Evolutionary conservation across 2,329 filamentous ascomycete genomes (phyloP), one percentile per base, ranked within the genome.

Genomic region (Epichloe uncinata): DNA sequence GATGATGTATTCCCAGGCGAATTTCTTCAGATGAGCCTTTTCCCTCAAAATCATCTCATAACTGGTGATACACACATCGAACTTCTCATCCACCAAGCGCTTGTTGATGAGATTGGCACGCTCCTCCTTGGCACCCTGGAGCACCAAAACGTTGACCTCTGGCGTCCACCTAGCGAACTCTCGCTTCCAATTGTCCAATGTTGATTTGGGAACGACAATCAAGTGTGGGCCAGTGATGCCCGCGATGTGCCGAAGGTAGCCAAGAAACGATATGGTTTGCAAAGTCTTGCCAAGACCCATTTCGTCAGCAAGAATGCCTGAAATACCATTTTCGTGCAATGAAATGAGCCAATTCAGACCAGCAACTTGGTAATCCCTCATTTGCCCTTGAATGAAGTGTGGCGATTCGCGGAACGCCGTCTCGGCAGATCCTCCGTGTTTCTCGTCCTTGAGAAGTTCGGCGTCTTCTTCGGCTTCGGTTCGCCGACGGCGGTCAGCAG

Each of bases 11-110:
- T 98, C 91, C 93, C 93, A 98, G 0, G 93, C 90, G 65, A 98
- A 95, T 67, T 97, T 97, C 71, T 93, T 95, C 57, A 98, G 69
- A 58, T 95, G 88, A 1, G 86, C 75, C 71, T 98, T 97, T 64
- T 98, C 93, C 93, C 93, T 82, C 12, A 98, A 75, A 52, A 98
- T 89, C 91, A 98, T 97, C 67, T 98, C 93, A 70, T 98, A 98
- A 66, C 90, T 96, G 13, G 93, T 98, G 64, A 98, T 87, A 70
- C 91, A 96, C 16, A 97, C 91, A 61, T 98, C 93, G 58, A 98
- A 98, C 57, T 95, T 87, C 65, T 96, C 89, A 52, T 94, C 87
- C 16, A 94, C 76, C n/a, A 98, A 75, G 4, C 87, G 85, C 15
- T 95, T 87, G 56, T 88, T 87, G 66, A 98, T 97, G 49, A 98